Evolutionary conservation across 495 filamentous ascomycete species (phyloP), one percentile per base, ranked within the genome.

Genomic region (Daldinia decipiens): DNA sequence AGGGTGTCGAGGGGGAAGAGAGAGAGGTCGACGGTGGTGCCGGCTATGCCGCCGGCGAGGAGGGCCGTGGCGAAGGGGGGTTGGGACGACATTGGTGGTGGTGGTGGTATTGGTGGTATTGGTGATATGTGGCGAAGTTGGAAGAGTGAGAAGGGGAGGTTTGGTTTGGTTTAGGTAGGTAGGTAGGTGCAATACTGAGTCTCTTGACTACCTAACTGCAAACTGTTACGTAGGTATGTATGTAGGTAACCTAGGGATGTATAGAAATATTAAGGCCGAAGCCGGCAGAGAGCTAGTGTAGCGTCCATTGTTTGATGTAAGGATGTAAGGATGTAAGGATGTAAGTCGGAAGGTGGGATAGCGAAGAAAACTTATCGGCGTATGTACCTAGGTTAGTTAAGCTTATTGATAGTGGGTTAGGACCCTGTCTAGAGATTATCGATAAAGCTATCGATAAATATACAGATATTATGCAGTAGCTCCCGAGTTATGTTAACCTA

Each of bases 1-100:
- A 95, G 88, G 0, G 94, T 96, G 85, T 95, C 93, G 81, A 97
- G 91, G 1, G 93, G 93, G 83, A 91, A 95, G 71, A 97, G 91
- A 38, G 92, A 92, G 76, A 94, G 90, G 83, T 97, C 93, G 79
- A 97, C 93, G 0, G 93, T 93, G 31, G 93, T 92, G 71, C 93
- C 93, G 62, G 93, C 93, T 58, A 95, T 81, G 67, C 88, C 93
- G 69, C 92, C 93, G 58, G 93, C 89, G 80, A 93, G 78, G 59
- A 85, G 82, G 65, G 79, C 80, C n/a, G 79, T 84, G 54, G 82
- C 78, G 79, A 85, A 86, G 71, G 81, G n/a, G 32, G 71, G 52
- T 34, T 59, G 71, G 31, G 67, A 62, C 1, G 71, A 40, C 67
- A 66, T 72, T 34, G 36, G 17, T 4, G 43, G 13, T 2, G 3